These are phyloP conservation scores for Alternaria sp. DNA, from an alignment of 2,329 filamentous ascomycete genomes.

Conservation along the genomic window DNA sequence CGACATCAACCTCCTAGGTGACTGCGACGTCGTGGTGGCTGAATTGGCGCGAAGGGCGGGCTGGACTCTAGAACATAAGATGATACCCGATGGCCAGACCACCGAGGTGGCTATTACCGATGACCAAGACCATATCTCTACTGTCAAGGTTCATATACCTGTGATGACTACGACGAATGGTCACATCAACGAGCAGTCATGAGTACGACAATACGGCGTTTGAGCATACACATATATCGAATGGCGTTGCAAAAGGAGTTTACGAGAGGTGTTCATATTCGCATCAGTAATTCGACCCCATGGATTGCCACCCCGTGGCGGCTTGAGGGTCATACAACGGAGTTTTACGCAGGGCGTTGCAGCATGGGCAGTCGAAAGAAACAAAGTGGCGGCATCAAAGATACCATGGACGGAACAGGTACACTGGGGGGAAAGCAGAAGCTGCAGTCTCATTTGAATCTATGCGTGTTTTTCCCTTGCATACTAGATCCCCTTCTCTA, in stretches of 20 bases:
- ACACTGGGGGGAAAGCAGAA: not conserved
- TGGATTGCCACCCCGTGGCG: not conserved
- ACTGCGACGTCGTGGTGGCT: slow-evolving; percentile 88
- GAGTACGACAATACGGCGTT: slow-evolving; percentile 13
- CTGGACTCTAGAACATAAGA: slow-evolving; percentile 83
- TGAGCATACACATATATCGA: slow-evolving; percentile 19
- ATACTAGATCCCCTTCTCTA: not conserved
- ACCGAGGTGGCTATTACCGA: slow-evolving; percentile 61
- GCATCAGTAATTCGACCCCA: not conserved
- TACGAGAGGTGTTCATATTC: slow-evolving; percentile 17
- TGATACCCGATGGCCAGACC: slow-evolving; percentile 74
- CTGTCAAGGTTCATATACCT: slow-evolving; percentile 36
- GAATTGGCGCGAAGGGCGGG: slow-evolving; percentile 84
- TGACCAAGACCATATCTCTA: slow-evolving; percentile 42
- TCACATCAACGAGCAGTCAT: slow-evolving; percentile 18
- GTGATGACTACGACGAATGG: slow-evolving; percentile 29
- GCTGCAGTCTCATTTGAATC: not conserved
- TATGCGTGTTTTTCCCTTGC: not conserved
- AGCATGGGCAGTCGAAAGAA: not conserved
- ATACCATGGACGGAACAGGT: not conserved
- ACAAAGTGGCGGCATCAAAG: slow-evolving; percentile 3
- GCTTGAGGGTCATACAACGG: not conserved
- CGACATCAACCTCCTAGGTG: slow-evolving; percentile 93
- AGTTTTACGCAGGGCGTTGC: not conserved
- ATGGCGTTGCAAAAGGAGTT: slow-evolving; percentile 22